Base-by-base conservation (phyloP, 1,284 basidiomycete genomes). In the Cutaneotrichosporon mucoides region DNA sequence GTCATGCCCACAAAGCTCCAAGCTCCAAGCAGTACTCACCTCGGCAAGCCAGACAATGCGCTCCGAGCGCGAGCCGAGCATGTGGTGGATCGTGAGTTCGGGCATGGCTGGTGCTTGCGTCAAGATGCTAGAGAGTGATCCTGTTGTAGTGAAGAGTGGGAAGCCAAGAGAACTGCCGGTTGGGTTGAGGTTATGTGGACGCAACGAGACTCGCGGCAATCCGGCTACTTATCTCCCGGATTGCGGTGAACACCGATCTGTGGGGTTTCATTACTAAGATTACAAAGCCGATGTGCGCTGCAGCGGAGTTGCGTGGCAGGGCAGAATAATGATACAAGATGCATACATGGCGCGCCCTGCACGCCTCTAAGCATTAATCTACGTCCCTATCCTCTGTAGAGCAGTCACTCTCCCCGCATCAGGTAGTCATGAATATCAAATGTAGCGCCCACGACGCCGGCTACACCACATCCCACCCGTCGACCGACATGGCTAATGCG, bases 31-130 rank as follows among this genome's bases (percentile, higher is more conserved):
- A 24, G 24, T 24, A 66, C 70, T 61, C 53, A 73, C 73, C 55
- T 64, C 62, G 42, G 59, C 56, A 16, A 66, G 35, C 64, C 59
- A 61, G n/a, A 58, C 73, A 40, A 75, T 65, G 44, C 73, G 61
- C 35, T 71, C 69, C 4, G 73, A 73, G 44, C 73, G 64, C n/a
- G 72, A 75, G 35, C 52, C 48, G 56, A 72, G 68, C 55, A 76
- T 66, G 65, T 76, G 75, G 56, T 76, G 73, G 11, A 74, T 59
- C 12, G 62, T 65, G 61, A 75, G 70, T n/a, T 67, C 16, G 12
- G 68, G 34, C 72, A 72, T 74, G 37, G 46, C 24, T 47, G 16
- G 12, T 49, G 36, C 11, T 10, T 37, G 38, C 11, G 45, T 33
- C 8, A 24, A 24, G 24, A 24, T 24, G 24, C 24, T 24, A 24